Percentiles rank a stretch among this genome's conserved stretches.
Evolutionary conservation across 2,329 filamentous ascomycete genomes (phyloP).

Genomic region (Aureobasidium sp.): DNA sequence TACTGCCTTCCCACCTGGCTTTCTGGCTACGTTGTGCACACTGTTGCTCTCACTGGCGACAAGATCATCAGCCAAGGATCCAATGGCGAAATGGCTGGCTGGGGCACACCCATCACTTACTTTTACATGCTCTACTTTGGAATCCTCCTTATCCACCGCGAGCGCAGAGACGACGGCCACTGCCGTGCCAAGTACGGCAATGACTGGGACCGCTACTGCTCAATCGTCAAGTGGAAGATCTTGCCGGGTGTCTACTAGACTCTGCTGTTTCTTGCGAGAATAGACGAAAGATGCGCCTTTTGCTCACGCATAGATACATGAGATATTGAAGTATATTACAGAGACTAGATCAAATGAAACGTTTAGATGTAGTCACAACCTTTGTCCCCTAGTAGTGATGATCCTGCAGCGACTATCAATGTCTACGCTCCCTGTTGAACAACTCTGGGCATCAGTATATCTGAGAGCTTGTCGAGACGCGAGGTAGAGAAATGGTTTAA

Average conservation of each 20-base stretch:
- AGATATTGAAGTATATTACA: neutral
- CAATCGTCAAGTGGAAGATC: conserved; percentile 73
- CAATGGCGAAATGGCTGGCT: conserved; percentile 59
- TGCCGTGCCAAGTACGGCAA: conserved; percentile 85
- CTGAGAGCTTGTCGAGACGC: neutral
- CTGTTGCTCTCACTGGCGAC: conserved; percentile 51
- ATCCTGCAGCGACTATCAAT: no score
- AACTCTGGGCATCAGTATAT: neutral
- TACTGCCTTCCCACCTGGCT: conserved; percentile 82
- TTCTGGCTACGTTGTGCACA: conserved; percentile 68
- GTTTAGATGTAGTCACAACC: neutral
- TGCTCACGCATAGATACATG: neutral
- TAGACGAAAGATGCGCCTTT: neutral
- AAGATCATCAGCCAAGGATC: conserved; percentile 47
- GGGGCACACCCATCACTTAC: conserved; percentile 84
- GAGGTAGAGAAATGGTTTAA: neutral
- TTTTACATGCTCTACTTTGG: conserved; percentile 94
- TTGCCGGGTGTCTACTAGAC: conserved; percentile 73
- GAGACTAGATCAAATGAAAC: neutral
- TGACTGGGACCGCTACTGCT: conserved; percentile 86
- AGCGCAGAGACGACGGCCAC: conserved; percentile 83
- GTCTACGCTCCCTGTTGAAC: neutral
- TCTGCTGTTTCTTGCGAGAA: neutral
- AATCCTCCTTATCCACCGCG: conserved; percentile 76
- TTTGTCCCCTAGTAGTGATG: neutral